phyloP scores from a whole-genome alignment of 140 eudicot species.

The Erigeron philadelphicus region DNA sequence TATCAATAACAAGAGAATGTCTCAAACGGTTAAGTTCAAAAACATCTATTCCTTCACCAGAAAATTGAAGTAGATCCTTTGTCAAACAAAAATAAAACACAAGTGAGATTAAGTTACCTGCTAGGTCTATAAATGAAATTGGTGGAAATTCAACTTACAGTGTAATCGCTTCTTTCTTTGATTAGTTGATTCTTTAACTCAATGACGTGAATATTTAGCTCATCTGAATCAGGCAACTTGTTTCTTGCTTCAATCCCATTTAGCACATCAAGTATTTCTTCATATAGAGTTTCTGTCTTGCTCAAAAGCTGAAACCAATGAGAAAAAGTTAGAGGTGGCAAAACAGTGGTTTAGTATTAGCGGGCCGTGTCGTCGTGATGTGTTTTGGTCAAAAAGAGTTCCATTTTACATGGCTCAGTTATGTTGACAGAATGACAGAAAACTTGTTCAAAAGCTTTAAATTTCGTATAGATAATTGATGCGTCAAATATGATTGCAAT shows the following conservation, averaged over 20 bases:
- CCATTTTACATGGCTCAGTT: too few relatives aligned
- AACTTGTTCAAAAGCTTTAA: too few relatives aligned
- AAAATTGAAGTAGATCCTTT: conserved; percentile 51
- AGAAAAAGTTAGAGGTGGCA: conserved; percentile 8
- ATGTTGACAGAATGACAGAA: too few relatives aligned
- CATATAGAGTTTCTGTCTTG: conserved; percentile 54
- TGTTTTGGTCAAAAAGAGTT: too few relatives aligned
- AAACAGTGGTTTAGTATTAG: too few relatives aligned
- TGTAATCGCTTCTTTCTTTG: conserved; percentile 51
- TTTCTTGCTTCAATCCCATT: conserved; percentile 46
- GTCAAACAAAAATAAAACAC: conserved; percentile 4
- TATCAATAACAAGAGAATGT: conserved; percentile 50
- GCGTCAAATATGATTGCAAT: too few relatives aligned
- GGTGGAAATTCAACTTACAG: conserved; percentile 40
- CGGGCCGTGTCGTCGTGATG: too few relatives aligned
- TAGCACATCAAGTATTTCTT: conserved; percentile 51
- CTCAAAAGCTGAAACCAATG: conserved; percentile 45
- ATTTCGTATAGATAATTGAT: too few relatives aligned
- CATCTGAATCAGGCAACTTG: conserved; percentile 41
- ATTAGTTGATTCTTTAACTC: conserved; percentile 54
- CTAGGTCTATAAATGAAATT: neutral
- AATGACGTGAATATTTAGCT: conserved; percentile 46
- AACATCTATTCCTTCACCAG: conserved; percentile 47
- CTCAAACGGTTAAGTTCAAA: conserved; percentile 65
- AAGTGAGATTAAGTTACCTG: neutral